A percentile compares a stretch with the other conserved stretches of the same genome.
Evolutionary conservation across 78 protist genomes (phyloP).

Genomic region (slime mould (Dictyostelium discoideum)): DNA sequence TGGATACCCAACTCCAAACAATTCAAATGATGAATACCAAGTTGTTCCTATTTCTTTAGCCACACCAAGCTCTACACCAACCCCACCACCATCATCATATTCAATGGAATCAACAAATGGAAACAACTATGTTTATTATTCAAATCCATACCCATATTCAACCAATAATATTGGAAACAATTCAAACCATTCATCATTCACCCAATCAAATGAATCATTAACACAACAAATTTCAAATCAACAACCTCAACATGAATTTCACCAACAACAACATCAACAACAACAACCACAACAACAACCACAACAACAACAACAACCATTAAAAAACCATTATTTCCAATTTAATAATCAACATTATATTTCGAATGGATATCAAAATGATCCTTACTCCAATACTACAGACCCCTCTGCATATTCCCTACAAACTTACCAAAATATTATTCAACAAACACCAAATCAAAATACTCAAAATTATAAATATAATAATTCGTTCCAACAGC

Average conservation of each 20-base stretch:
- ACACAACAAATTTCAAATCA: not conserved
- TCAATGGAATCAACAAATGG: not conserved
- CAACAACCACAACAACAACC: not conserved
- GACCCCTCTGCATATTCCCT: not conserved
- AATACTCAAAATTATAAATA: not conserved
- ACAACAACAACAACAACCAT: not conserved
- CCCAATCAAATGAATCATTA: not conserved
- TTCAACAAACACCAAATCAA: not conserved
- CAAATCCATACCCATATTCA: not conserved
- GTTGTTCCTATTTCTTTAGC: not conserved
- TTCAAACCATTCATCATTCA: not conserved
- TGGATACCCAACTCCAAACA: not conserved
- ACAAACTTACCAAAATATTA: not conserved
- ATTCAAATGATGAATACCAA: not conserved
- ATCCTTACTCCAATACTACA: not conserved
- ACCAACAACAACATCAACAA: not conserved
- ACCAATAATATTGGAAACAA: not conserved
- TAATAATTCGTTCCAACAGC: not conserved
- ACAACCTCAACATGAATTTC: not conserved
- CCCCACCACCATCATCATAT: not conserved
- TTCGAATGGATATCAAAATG: not conserved
- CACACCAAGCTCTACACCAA: not conserved
- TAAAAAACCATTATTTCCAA: not conserved
- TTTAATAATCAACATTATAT: not conserved
- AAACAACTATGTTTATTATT: not conserved